Evolutionary conservation across 345 rosid genomes (phyloP).

Genomic region (Eucalyptus victrix): DNA sequence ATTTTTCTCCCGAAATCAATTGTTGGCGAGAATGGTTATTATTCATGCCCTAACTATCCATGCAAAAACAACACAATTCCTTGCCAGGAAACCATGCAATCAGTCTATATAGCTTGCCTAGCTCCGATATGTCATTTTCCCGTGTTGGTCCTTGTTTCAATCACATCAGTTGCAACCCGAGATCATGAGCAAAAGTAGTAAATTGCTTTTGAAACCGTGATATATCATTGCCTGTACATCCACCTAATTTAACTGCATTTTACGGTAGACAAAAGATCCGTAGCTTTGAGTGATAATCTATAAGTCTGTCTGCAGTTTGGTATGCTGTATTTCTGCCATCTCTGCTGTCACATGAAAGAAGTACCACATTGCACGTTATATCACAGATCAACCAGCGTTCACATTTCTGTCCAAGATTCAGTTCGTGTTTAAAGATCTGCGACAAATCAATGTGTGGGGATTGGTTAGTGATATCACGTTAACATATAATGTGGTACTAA

Average conservation of each 20-base stretch:
- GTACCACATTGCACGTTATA: background rate
- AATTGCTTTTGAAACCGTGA: background rate
- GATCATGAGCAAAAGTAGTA: background rate
- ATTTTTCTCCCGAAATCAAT: too few species aligned
- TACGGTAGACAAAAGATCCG: background rate
- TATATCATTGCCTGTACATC: background rate
- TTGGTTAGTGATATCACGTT: background rate
- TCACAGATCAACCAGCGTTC: background rate
- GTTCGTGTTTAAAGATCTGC: background rate
- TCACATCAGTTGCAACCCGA: background rate
- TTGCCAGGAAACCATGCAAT: background rate
- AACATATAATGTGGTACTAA: background rate
- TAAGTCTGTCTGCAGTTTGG: background rate
- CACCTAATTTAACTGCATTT: background rate
- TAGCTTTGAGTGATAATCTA: background rate
- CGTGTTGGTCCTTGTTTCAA: background rate
- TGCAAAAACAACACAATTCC: background rate
- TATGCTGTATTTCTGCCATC: background rate
- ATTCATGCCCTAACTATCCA: background rate
- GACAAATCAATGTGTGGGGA: background rate
- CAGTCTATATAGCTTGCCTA: background rate
- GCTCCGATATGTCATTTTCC: background rate
- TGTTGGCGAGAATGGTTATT: too few species aligned
- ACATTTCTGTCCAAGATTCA: background rate
- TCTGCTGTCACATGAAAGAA: background rate